Evolutionary conservation across 2,329 filamentous ascomycete species (phyloP).

Genomic region (Stemphylium vesicarium): DNA sequence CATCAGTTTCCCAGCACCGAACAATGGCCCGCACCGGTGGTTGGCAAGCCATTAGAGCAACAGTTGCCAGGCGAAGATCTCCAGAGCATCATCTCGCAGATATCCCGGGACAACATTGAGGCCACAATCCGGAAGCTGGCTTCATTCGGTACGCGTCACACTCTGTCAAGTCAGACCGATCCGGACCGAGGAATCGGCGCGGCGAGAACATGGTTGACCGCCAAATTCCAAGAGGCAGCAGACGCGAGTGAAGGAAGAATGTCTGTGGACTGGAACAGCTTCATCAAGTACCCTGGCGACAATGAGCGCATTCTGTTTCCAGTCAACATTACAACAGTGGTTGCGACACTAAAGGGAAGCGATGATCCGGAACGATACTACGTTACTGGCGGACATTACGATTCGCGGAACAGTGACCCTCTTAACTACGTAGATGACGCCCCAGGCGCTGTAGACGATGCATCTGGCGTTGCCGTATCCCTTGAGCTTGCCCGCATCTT

Average conservation of each 20-base stretch:
- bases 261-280: slow-evolving; percentile 58
- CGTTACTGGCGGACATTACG: slow-evolving; percentile 62
- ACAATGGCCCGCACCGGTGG: slow-evolving; percentile 46
- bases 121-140: slow-evolving; percentile 58
- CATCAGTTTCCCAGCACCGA: slow-evolving; percentile 18
- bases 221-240: slow-evolving; percentile 55
- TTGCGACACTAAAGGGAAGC: slow-evolving; percentile 54
- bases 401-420: slow-evolving; percentile 56
- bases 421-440: slow-evolving; percentile 58
- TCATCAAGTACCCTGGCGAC: slow-evolving; percentile 52
- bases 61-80: slow-evolving; percentile 50
- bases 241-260: slow-evolving; percentile 55
- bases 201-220: slow-evolving; percentile 60
- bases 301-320: slow-evolving; percentile 53
- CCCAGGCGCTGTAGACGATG: slow-evolving; percentile 62
- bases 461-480: slow-evolving; percentile 46
- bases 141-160: slow-evolving; percentile 62
- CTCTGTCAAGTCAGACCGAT: slow-evolving; percentile 58
- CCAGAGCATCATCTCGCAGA: slow-evolving; percentile 43
- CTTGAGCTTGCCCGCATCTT: slow-evolving; percentile 61
- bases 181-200: slow-evolving; percentile 60
- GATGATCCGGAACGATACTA: slow-evolving; percentile 57
- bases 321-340: slow-evolving; percentile 58
- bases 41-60: slow-evolving; percentile 40
- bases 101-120: slow-evolving; percentile 53